These are phyloP conservation scores for Chaetomium sp. DNA, from an alignment of 2,329 filamentous ascomycete species.

Conservation along the genomic window DNA sequence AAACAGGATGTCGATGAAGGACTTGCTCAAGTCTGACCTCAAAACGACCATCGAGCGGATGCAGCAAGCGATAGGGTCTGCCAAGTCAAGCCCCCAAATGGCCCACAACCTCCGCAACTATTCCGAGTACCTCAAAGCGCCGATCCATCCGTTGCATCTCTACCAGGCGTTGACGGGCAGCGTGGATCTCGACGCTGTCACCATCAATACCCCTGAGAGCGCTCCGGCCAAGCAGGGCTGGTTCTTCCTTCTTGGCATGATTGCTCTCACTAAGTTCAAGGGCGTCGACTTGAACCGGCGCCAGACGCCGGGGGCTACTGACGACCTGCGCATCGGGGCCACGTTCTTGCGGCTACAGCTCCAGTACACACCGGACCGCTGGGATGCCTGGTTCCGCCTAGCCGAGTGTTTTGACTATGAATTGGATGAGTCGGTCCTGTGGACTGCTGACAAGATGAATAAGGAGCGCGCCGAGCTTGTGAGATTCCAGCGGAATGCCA, in stretches of 20 bases:
- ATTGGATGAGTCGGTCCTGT: constrained; percentile 81
- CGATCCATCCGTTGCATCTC: constrained; percentile 78
- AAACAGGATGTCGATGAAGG: constrained; percentile 83
- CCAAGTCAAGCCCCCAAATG: constrained; percentile 77
- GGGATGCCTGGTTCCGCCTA: constrained; percentile 89
- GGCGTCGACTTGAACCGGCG: constrained; percentile 70
- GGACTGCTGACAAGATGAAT: constrained; percentile 90
- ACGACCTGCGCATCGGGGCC: constrained; percentile 80
- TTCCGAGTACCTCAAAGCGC: constrained; percentile 76
- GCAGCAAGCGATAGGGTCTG: constrained; percentile 79
- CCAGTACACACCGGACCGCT: constrained; percentile 77
- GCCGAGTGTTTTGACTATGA: constrained; percentile 88
- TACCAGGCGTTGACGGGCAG: constrained; percentile 80
- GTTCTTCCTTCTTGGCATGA: constrained; percentile 90
- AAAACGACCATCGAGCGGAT: constrained; percentile 91
- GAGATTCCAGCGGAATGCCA: constrained; percentile 74
- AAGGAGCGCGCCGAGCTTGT: constrained; percentile 75
- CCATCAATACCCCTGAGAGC: constrained; percentile 68
- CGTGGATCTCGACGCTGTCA: constrained; percentile 70
- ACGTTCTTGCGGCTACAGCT: constrained; percentile 80
- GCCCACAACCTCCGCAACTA: constrained; percentile 86
- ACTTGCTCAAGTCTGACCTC: constrained; percentile 86
- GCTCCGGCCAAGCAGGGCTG: constrained; percentile 79
- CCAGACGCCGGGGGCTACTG: constrained; percentile 75
- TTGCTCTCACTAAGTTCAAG: constrained; percentile 82